Percentiles rank a stretch among this genome's conserved stretches.
phyloP scores from a whole-genome alignment of 1,284 basidiomycete genomes.

The Mycosarcoma maydis region DNA sequence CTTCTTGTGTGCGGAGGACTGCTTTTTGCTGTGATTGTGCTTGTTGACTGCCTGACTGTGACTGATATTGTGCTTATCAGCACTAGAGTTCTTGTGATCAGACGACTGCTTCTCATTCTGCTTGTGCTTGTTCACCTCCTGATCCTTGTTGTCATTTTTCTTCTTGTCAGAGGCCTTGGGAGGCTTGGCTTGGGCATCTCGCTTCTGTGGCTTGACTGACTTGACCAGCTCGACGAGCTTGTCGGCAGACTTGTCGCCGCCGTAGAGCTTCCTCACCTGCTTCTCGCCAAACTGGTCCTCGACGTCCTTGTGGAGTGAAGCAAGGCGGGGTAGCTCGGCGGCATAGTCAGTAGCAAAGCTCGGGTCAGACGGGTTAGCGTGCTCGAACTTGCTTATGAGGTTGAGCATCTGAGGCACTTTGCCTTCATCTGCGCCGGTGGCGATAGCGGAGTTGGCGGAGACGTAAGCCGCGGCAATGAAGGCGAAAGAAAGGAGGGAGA shows the following conservation, averaged over 20 bases:
- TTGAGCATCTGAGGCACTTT: conserved; percentile 25
- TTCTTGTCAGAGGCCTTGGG: not conserved
- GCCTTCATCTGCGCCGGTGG: conserved; percentile 12
- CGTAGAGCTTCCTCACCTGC: conserved; percentile 17
- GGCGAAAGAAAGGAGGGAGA: conserved; percentile 21
- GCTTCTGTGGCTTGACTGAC: conserved; percentile 5
- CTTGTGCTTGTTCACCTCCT: conserved; percentile 10
- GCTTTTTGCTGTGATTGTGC: not conserved
- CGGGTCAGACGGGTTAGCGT: conserved; percentile 16
- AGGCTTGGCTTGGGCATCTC: conserved; percentile 1
- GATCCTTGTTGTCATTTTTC: not conserved
- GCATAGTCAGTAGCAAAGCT: conserved; percentile 9
- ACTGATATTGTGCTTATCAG: conserved; percentile 1
- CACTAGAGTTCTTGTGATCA: conserved; percentile 1
- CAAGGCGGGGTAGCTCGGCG: conserved; percentile 10
- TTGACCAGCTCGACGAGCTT: conserved; percentile 22
- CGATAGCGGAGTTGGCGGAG: conserved; percentile 17
- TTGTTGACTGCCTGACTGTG: not conserved
- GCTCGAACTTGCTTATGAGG: conserved; percentile 33
- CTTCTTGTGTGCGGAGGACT: not conserved
- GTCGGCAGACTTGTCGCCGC: conserved; percentile 10
- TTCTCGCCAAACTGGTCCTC: conserved; percentile 10
- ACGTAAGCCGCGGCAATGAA: conserved; percentile 16
- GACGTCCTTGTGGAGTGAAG: conserved; percentile 23
- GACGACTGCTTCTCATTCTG: conserved; percentile 7